Percentiles rank a stretch among this genome's conserved stretches.
Evolutionary conservation across 768 basidiomycete species (phyloP).

Genomic region (Tricholoma matsutake): DNA sequence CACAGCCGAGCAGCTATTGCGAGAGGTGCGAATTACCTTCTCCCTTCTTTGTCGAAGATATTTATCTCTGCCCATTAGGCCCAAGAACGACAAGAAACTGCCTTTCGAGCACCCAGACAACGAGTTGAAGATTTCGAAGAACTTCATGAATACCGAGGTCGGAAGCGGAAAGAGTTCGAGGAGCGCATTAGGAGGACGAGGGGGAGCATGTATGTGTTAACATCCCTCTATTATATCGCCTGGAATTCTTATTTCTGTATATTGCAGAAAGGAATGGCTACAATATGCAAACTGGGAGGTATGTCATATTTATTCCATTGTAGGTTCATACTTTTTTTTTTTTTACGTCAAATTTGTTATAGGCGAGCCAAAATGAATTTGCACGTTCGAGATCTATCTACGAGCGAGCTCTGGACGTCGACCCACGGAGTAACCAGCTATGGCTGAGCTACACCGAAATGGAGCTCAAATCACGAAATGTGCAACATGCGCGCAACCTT

Average conservation of each 20-base stretch:
- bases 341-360: not conserved
- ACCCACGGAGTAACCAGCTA: conserved; percentile 82
- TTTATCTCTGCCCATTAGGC: conserved; percentile 46
- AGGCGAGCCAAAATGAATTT: conserved; percentile 94
- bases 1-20: conserved; percentile 95
- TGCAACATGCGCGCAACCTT: conserved; percentile 94
- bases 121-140: conserved; percentile 96
- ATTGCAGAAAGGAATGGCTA: conserved; percentile 75
- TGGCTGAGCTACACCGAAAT: conserved; percentile 96
- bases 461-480: conserved; percentile 97
- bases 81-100: conserved; percentile 94
- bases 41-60: not conserved
- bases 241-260: conserved; percentile 3
- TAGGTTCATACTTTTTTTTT: not conserved
- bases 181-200: conserved; percentile 79
- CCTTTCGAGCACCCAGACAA: conserved; percentile 90
- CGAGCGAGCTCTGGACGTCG: conserved; percentile 95
- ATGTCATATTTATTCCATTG: conserved; percentile 14
- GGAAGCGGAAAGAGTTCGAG: conserved; percentile 94
- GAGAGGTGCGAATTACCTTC: conserved; percentile 58
- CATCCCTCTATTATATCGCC: not conserved
- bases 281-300: conserved; percentile 88
- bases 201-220: conserved; percentile 65
- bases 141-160: conserved; percentile 83
- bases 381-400: conserved; percentile 93